Base-by-base conservation (phyloP, 768 basidiomycete genomes). In the Russula lepida region DNA sequence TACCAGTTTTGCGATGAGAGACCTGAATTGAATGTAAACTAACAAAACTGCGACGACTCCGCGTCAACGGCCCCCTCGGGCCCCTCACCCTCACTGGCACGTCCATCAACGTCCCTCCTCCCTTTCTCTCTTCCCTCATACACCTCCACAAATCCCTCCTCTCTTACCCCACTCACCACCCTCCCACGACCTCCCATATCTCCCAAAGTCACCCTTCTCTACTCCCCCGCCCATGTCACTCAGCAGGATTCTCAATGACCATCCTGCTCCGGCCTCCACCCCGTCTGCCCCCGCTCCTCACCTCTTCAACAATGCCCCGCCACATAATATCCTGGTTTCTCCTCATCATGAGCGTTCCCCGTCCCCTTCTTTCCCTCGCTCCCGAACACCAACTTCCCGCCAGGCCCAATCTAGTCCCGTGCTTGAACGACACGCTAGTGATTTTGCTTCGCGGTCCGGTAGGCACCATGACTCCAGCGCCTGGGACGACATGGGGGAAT, bases 201-300 rank as follows among this genome's bases (percentile, higher is more conserved):
- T 43, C 11, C 33, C n/a, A 33, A 25, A 12, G 25, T 30, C 62
- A 49, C 56, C 27, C 32, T 44, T 61, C 33, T 61, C 19, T 32
- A 2, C 39, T 53, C 41, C 44, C 28, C 44, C 57, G 33, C 49
- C 53, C 55, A 68, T 68, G 65, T 68, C 68, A 43, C 68, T 68
- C 60, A 68, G 57, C 52, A 66, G 65, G 35, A 68, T 68, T 41
- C 67, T 68, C 57, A 68, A 68, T 52, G 83, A 89, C 74, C 84
- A 87, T 65, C 80, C 85, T 46, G 37, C 54, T 21, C 68, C 70
- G 15, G 25, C 56, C 28, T n/a, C 72, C 68, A 27, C 53, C 56
- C 39, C 69, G 66, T 50, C 66, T 51, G 37, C 58, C 67, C 41
- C 62, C 65, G 25, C 73, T 76, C 33, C 75, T 77, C 53, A 59